These are phyloP conservation scores for Corchorus olitorius DNA, from an alignment of 345 rosid species.

Conservation along the genomic window DNA sequence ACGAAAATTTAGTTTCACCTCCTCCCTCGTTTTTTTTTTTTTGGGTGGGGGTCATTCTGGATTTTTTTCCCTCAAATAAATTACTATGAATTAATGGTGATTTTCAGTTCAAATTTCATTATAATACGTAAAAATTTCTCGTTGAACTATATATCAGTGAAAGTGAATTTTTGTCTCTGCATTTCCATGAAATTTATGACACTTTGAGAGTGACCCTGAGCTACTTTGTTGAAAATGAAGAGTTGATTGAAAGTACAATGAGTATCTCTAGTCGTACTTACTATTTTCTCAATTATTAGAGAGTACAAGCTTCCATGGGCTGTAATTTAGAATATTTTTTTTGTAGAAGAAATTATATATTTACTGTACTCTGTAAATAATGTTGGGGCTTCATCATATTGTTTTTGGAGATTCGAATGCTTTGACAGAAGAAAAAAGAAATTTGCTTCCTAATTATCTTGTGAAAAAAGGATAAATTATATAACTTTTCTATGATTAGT, in stretches of 20 bases:
- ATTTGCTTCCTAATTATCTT: background rate
- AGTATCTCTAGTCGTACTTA: background rate
- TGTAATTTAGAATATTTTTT: background rate
- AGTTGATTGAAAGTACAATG: background rate
- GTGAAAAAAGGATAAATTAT: background rate
- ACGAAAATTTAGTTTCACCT: background rate
- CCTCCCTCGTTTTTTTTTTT: background rate
- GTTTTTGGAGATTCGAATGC: background rate
- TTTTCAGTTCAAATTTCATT: background rate
- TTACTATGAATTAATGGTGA: background rate
- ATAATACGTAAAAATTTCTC: background rate
- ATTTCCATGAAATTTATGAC: slow-evolving; percentile 11
- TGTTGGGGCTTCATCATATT: background rate
- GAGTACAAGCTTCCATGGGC: slow-evolving; percentile 15
- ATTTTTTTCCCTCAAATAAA: background rate
- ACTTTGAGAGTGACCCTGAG: slow-evolving; percentile 9
- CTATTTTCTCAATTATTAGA: background rate
- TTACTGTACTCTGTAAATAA: background rate
- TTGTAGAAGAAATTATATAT: background rate
- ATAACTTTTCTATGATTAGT: background rate
- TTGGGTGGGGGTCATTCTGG: background rate
- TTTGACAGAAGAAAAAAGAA: background rate
- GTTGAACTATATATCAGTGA: background rate
- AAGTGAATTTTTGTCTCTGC: background rate
- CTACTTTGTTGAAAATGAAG: slow-evolving; percentile 25